Conservation (phyloP, 768 basidiomycete genomes). For the Agaricus subrufescens region DNA sequence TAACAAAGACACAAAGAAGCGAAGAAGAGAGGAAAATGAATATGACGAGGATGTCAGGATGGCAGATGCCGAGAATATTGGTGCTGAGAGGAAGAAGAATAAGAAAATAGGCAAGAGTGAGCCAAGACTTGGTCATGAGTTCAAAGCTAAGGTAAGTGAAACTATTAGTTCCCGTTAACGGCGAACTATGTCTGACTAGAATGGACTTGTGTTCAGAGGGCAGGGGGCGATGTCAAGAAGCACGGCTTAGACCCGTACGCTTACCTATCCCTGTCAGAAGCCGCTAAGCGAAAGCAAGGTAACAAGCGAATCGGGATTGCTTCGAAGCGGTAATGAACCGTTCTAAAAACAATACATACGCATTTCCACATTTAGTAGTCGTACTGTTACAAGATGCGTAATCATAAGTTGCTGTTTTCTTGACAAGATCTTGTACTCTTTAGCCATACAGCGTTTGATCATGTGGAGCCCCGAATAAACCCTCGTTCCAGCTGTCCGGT, state of each 20-base stretch:
- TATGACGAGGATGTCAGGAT: slow-evolving; percentile 49
- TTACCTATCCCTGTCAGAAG: slow-evolving; percentile 81
- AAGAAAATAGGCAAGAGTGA: slow-evolving; percentile 41
- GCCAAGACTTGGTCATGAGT: slow-evolving; percentile 71
- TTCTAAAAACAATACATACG: neutral
- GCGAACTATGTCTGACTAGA: neutral
- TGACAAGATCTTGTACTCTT: neutral
- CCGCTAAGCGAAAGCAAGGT: slow-evolving; percentile 58
- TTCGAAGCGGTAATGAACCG: slow-evolving; percentile 46
- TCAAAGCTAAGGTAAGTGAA: slow-evolving; percentile 81
- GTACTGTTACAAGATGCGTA: slow-evolving; percentile 9
- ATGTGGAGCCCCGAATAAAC: slow-evolving; percentile 68
- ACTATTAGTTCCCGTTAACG: slow-evolving; percentile 17
- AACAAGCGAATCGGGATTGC: slow-evolving; percentile 49
- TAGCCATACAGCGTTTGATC: slow-evolving; percentile 72
- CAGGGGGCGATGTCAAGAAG: slow-evolving; percentile 91
- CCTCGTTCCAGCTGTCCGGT: slow-evolving; percentile 63
- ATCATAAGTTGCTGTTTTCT: neutral
- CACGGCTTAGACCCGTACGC: slow-evolving; percentile 88
- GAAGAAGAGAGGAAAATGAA: slow-evolving; percentile 57
- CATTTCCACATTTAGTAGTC: slow-evolving; percentile 10
- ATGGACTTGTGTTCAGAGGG: slow-evolving; percentile 53
- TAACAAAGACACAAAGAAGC: slow-evolving; percentile 96
- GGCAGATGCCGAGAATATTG: slow-evolving; percentile 58
- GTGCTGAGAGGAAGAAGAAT: slow-evolving; percentile 43